Base-by-base conservation (phyloP, 305 asterid genomes). In the Fraxinus platypoda region DNA sequence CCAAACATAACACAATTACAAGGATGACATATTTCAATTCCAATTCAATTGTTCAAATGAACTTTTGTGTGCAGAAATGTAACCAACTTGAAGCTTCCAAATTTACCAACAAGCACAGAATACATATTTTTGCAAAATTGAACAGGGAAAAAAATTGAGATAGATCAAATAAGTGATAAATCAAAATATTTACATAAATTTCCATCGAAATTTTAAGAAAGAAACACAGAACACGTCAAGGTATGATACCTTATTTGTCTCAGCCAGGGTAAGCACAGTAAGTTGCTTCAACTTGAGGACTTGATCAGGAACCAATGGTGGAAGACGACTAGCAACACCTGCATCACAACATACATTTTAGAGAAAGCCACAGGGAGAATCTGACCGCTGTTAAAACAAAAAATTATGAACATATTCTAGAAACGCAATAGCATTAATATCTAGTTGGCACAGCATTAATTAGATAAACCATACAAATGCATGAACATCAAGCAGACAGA, bases 241-340 rank as follows among this genome's bases (percentile, higher is more conserved):
- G 70, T 37, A 76, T 46, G n/a, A 71, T 86, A 97, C 99, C 98
- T 97, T 97, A 87, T 89, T 88, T 81, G 97, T 88, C 91, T 96
- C 98, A n/a, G 98, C 96, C 80, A 96, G 87, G 17, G 98, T 94
- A 84, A 97, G 98, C 83, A 97, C 96, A 54, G 97, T 92, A 79
- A 97, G 92, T 88, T 97, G 99, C 92, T 97, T 97, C 90, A 97
- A 86, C 88, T 97, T 97, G 83, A 96, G 97, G 76, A 90, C 86
- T 92, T 96, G 99, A 79, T 91, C 98, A 76, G 98, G 94, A 73
- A 86, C 88, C 92, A 96, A 84, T 46, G 86, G 93, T n/a, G 97
- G 98, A 88, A 95, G 95, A 75, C 70, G 82, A 80, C 81, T 82
- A 52, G 97, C 88, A 85, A 74, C 84, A 84, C 88, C 99, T 97